Evolutionary conservation across 2,329 filamentous ascomycete species (phyloP).

Genomic region (Keithomyces neogunnii): DNA sequence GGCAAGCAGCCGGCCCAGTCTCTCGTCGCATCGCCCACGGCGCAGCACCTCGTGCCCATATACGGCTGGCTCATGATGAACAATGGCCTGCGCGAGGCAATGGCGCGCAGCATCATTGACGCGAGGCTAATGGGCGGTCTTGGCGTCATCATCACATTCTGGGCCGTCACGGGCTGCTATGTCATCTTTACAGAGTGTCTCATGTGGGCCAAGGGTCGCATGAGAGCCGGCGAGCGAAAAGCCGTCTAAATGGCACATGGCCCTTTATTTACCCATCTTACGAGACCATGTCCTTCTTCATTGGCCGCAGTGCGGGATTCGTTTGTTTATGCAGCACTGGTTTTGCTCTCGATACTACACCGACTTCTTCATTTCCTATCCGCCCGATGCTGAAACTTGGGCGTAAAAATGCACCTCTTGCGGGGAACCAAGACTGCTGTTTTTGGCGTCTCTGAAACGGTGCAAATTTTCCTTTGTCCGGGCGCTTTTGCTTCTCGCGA

Average conservation of each 20-base stretch:
- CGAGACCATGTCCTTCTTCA: no score
- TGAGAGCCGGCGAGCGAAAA: slow-evolving; percentile 20
- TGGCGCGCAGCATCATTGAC: slow-evolving; percentile 30
- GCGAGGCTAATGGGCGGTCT: slow-evolving; percentile 36
- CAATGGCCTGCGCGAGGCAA: slow-evolving; percentile 25
- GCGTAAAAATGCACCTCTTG: no score
- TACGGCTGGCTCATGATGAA: slow-evolving; percentile 37
- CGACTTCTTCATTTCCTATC: no score
- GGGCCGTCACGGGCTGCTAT: slow-evolving; percentile 40
- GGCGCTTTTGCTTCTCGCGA: no score
- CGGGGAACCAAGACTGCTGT: no score
- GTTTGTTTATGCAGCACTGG: no score
- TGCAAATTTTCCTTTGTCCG: no score
- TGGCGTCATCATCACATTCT: slow-evolving; percentile 38
- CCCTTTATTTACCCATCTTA: no score
- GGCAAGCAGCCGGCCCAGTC: slow-evolving; percentile 8
- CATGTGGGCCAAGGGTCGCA: slow-evolving; percentile 28
- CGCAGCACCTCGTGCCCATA: slow-evolving; percentile 27
- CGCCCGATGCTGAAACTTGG: no score
- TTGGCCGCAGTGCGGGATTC: no score
- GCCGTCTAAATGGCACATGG: not conserved
- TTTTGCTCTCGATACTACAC: no score
- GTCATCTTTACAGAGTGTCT: slow-evolving; percentile 38
- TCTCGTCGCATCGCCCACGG: slow-evolving; percentile 11
- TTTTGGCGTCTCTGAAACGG: not conserved